Evolutionary conservation across 1,284 basidiomycete species (phyloP).

Genomic region (Gomphus bonarii): DNA sequence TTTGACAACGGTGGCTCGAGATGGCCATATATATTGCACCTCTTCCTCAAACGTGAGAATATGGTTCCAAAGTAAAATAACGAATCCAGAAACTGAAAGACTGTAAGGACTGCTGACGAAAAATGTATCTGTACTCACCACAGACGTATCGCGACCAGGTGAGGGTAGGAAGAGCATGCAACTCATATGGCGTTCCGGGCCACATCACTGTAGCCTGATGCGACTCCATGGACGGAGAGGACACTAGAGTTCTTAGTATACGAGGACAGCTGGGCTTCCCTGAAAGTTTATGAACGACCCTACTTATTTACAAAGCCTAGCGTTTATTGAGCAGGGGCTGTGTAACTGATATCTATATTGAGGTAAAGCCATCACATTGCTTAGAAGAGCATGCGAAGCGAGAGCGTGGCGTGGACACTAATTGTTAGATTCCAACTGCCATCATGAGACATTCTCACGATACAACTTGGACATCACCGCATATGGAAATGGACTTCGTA

Average conservation of each 20-base stretch:
- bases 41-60: slow-evolving; percentile 1
- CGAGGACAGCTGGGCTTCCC: neutral
- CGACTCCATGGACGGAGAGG: neutral
- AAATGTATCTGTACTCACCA: neutral
- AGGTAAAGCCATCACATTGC: too few species aligned
- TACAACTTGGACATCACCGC: neutral
- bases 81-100: neutral
- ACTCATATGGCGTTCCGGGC: neutral
- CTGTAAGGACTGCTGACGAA: neutral
- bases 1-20: slow-evolving; percentile 1
- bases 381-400: neutral
- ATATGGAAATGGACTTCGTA: too few species aligned
- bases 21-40: neutral
- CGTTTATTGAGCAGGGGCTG: too few species aligned
- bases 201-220: too few species aligned
- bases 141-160: neutral
- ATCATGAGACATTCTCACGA: neutral
- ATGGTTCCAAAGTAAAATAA: slow-evolving; percentile 5
- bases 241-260: neutral
- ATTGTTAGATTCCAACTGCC: neutral
- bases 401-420: neutral
- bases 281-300: neutral
- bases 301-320: neutral
- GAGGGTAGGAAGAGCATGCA: neutral
- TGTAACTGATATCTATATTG: too few species aligned